Evolutionary conservation across 108 stramenopile species (phyloP).

Genomic region (Stephanodiscus triporus): DNA sequence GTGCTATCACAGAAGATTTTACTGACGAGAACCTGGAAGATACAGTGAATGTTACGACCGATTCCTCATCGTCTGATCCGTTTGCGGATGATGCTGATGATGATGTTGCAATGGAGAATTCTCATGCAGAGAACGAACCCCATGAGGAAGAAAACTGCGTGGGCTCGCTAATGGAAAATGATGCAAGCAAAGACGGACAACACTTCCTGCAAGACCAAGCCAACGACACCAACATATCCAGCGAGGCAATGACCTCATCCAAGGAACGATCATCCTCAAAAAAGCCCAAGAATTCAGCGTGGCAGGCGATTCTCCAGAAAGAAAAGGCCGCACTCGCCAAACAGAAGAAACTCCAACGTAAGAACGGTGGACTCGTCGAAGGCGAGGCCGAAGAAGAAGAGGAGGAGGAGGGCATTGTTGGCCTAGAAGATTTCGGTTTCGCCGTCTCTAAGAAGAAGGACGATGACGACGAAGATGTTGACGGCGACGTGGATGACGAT

Average conservation of each 20-base stretch:
- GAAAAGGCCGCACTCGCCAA: constrained; percentile 62
- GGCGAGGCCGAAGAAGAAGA: constrained; percentile 91
- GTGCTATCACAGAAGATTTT: neutral
- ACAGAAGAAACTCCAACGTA: constrained; percentile 67
- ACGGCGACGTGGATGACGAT: constrained; percentile 66
- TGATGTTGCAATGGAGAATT: neutral
- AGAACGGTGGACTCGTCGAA: constrained; percentile 66
- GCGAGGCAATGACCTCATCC: neutral
- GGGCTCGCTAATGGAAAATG: neutral
- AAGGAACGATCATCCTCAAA: constrained; percentile 28
- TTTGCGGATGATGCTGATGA: neutral
- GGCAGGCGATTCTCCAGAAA: constrained; percentile 77
- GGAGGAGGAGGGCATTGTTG: constrained; percentile 89
- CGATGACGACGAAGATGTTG: constrained; percentile 70
- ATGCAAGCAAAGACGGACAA: neutral
- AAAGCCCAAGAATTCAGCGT: constrained; percentile 71
- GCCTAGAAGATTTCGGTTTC: constrained; percentile 91
- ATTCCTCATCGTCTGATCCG: neutral
- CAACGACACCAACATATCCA: constrained; percentile 22
- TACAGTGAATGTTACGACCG: neutral
- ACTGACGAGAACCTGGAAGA: neutral
- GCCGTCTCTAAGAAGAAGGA: constrained; percentile 68
- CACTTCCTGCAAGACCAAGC: neutral
- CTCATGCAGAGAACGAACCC: neutral
- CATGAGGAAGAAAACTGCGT: neutral